Conservation (phyloP, 2,329 filamentous ascomycete genomes). For the Coniella lustricola region DNA sequence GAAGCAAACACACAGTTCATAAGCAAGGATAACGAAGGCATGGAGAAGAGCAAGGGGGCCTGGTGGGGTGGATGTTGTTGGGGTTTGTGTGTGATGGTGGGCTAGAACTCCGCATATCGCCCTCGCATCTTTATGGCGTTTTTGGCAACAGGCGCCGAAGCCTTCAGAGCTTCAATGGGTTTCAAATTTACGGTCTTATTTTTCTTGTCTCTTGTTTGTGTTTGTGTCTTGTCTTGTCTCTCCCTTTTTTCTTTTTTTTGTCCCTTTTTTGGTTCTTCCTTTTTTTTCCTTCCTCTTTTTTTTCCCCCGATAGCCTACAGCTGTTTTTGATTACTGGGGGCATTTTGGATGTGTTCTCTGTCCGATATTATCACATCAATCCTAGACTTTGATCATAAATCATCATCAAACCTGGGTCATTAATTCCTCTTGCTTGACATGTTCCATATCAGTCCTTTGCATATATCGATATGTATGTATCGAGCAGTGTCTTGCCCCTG, state of each 20-base stretch:
- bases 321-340: too few species aligned
- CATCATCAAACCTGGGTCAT: too few species aligned
- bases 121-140: constrained; percentile 13
- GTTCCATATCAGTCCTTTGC: too few species aligned
- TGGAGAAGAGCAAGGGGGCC: neutral
- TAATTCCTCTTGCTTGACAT: too few species aligned
- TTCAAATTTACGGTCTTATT: neutral
- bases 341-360: too few species aligned
- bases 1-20: neutral
- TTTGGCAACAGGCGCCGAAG: constrained; percentile 7
- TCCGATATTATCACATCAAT: too few species aligned
- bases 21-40: neutral
- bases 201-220: neutral
- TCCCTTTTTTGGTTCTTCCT: too few species aligned
- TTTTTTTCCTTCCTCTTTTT: neutral
- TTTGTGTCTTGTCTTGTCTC: neutral
- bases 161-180: neutral
- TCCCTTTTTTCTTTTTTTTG: neutral
- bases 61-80: neutral
- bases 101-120: neutral
- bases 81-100: neutral
- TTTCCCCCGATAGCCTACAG: too few species aligned
- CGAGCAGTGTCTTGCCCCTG: too few species aligned
- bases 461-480: too few species aligned
- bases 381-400: too few species aligned